These are phyloP conservation scores for Pyricularia pennisetigena DNA, from an alignment of 2,329 filamentous ascomycete genomes.

Conservation along the genomic window DNA sequence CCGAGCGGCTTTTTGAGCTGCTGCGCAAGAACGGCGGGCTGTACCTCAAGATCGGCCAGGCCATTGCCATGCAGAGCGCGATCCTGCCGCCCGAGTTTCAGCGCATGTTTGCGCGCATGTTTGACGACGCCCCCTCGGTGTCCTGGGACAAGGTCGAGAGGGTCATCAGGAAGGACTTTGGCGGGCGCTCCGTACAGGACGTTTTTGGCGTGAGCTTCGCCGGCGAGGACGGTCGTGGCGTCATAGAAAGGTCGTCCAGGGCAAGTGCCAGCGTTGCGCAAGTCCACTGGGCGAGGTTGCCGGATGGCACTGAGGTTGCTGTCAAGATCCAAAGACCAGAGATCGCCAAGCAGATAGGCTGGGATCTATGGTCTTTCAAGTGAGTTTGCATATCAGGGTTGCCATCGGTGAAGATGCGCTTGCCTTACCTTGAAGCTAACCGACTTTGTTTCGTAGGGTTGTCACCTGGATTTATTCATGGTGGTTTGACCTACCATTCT, in stretches of 20 bases:
- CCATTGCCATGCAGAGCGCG: constrained; percentile 95
- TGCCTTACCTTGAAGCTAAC: constrained; percentile 4
- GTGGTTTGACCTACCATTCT: constrained; percentile 89
- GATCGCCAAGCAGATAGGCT: constrained; percentile 81
- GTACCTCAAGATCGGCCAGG: constrained; percentile 96
- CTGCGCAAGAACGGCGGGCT: constrained; percentile 81
- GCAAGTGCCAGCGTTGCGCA: constrained; percentile 90
- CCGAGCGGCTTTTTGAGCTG: constrained; percentile 71
- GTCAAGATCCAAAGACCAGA: constrained; percentile 96
- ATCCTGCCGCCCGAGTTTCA: constrained; percentile 91
- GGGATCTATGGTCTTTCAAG: constrained; percentile 96
- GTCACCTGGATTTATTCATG: constrained; percentile 74
- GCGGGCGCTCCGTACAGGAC: constrained; percentile 71
- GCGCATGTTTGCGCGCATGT: constrained; percentile 93
- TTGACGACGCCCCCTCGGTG: constrained; percentile 94
- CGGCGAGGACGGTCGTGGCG: constrained; percentile 47
- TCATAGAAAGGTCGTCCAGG: constrained; percentile 51
- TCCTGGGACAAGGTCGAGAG: constrained; percentile 75
- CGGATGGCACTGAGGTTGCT: constrained; percentile 84
- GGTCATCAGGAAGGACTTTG: constrained; percentile 84
- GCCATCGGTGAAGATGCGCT: not conserved
- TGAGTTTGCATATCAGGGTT: constrained; percentile 25
- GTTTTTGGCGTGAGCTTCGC: constrained; percentile 85
- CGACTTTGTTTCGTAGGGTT: constrained; percentile 36
- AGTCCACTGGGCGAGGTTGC: constrained; percentile 84